phyloP scores from a whole-genome alignment of 768 basidiomycete genomes.

The Gloeostereum incarnatum region DNA sequence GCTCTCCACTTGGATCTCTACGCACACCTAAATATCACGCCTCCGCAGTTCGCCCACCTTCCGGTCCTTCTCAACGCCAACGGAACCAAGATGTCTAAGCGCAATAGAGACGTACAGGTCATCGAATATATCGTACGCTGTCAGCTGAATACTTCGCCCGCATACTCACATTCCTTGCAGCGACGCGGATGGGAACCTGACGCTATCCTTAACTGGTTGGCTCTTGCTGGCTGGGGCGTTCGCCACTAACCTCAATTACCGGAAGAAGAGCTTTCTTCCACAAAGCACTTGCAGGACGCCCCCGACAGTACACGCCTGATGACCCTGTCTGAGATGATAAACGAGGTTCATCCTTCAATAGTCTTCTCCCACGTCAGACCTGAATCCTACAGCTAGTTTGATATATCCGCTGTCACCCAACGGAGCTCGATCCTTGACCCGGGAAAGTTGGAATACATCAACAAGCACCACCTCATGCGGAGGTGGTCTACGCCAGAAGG shows the following conservation, averaged over 20 bases:
- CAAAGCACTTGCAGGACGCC: conserved; percentile 24
- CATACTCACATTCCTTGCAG: conserved; percentile 24
- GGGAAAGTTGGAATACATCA: conserved; percentile 76
- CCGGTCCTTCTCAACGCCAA: conserved; percentile 86
- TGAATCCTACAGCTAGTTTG: conserved; percentile 41
- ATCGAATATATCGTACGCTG: conserved; percentile 77
- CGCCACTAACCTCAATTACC: conserved; percentile 26
- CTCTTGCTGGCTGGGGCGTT: conserved; percentile 88
- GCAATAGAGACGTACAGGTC: conserved; percentile 84
- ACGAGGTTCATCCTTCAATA: conserved; percentile 2
- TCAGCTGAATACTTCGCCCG: too few relatives aligned
- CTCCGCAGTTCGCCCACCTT: conserved; percentile 85
- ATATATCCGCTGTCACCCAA: conserved; percentile 68
- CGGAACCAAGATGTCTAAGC: conserved; percentile 91
- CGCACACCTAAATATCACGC: conserved; percentile 55
- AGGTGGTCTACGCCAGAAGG: conserved; percentile 41
- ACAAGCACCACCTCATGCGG: conserved; percentile 74
- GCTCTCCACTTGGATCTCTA: conserved; percentile 90
- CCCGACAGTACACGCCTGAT: conserved; percentile 62
- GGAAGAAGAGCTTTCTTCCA: conserved; percentile 12
- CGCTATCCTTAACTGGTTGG: conserved; percentile 89
- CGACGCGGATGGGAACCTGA: conserved; percentile 83
- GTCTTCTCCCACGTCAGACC: not conserved
- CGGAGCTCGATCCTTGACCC: conserved; percentile 77
- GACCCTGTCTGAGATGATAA: conserved; percentile 50